Evolutionary conservation across 176 grass and related monocot genomes (phyloP).

Genomic region (Avena sativa): DNA sequence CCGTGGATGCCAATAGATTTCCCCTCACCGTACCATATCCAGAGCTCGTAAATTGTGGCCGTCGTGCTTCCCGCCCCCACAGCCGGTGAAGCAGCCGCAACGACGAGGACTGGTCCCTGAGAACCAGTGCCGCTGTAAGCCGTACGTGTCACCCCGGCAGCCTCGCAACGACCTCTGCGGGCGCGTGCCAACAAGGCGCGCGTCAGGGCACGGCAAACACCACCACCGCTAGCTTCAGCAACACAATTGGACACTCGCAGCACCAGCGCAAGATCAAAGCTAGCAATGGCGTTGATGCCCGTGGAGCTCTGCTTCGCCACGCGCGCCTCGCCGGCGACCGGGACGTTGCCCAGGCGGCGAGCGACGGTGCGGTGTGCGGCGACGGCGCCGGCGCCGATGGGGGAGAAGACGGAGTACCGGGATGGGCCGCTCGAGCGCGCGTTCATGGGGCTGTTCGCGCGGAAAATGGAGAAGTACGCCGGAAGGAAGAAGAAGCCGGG

Average conservation of each 20-base stretch:
- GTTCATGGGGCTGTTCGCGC: conserved; percentile 86
- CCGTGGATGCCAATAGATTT: conserved; percentile 30
- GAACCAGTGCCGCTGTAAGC: conserved; percentile 1
- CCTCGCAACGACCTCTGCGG: conserved; percentile 18
- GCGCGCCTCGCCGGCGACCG: neutral
- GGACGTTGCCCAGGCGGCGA: neutral
- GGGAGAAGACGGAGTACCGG: conserved; percentile 86
- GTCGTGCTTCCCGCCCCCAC: conserved; percentile 30
- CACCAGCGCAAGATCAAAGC: conserved; percentile 19
- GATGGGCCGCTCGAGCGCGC: conserved; percentile 78
- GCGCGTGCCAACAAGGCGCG: conserved; percentile 1
- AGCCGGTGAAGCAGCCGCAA: neutral
- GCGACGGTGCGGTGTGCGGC: conserved; percentile 56
- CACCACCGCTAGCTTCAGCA: neutral
- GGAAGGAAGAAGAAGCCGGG: neutral
- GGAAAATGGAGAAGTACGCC: conserved; percentile 89
- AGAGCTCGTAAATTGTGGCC: conserved; percentile 42
- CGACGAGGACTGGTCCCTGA: conserved; percentile 1
- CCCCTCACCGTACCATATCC: conserved; percentile 33
- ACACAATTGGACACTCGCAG: neutral
- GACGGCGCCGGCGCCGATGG: conserved; percentile 76
- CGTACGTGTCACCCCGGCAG: conserved; percentile 43
- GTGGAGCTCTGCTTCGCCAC: conserved; percentile 26
- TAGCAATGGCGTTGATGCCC: conserved; percentile 26
- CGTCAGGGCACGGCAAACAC: neutral